These are phyloP conservation scores for Orbilia oligospora DNA, from an alignment of 2,329 filamentous ascomycete species.

Conservation along the genomic window DNA sequence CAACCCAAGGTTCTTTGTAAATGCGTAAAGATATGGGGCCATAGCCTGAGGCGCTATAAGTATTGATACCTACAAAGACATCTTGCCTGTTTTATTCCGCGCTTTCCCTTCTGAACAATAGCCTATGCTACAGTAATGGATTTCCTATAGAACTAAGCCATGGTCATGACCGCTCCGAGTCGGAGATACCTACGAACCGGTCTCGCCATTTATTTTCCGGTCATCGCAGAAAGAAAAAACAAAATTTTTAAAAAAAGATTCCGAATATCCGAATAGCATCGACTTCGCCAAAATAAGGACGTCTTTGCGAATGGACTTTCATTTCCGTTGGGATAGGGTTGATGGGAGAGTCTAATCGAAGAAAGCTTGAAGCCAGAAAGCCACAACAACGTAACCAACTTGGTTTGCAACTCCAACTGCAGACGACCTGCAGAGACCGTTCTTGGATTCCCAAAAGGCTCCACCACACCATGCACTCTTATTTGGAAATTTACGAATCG, in stretches of 20 bases:
- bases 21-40: not conserved
- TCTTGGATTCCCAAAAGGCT: constrained; percentile 25
- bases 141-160: not conserved
- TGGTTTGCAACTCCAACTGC: constrained; percentile 23
- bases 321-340: constrained; percentile 42
- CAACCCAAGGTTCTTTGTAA: not conserved
- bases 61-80: constrained; percentile 24
- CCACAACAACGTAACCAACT: constrained; percentile 26
- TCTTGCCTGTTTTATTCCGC: not conserved
- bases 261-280: constrained; percentile 12
- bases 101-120: constrained; percentile 8
- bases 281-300: constrained; percentile 22
- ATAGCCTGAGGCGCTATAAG: constrained; percentile 7
- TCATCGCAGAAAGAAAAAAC: not conserved
- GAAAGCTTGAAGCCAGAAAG: constrained; percentile 24
- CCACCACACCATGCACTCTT: constrained; percentile 54
- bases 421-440: constrained; percentile 14
- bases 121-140: not conserved
- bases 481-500: constrained; percentile 58
- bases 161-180: not conserved
- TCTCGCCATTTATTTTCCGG: constrained; percentile 24
- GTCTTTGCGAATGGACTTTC: constrained; percentile 27
- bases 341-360: not conserved
- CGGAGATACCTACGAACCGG: constrained; percentile 23
- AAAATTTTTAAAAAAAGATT: constrained; percentile 1